Base-by-base conservation (phyloP, 2,329 filamentous ascomycete genomes). In the Phialophora expanda region DNA sequence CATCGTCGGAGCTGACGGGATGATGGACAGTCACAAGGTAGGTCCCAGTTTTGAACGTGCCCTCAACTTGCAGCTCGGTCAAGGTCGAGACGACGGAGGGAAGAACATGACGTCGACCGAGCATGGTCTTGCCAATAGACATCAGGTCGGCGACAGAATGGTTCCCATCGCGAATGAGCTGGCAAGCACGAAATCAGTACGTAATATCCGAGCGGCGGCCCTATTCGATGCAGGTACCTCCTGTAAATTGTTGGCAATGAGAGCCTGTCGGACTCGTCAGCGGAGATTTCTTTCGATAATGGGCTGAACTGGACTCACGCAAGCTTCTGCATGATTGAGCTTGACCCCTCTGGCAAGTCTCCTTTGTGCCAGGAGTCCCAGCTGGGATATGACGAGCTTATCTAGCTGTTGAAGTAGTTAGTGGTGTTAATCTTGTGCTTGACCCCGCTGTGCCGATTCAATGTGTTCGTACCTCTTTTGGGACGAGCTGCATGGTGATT, bases 1-100 rank as follows among this genome's bases (percentile, higher is more conserved):
- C 94, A 76, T 97, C 90, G 70, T 97, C 90, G 66, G 88, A 89
- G 70, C 88, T 87, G 78, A 98, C 90, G 28, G 94, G 94, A 75
- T 96, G 88, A 79, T 97, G 92, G 20, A 98, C 92, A 0, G 94
- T 98, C 41, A 98, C 93, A 48, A 98, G 88, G 75, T 97, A 97
- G 1, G 93, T 97, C 62, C 94, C 94, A 6, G 87, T 90, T 30
- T 88, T 89, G 75, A 98, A 98, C 1, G 93, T 98, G 66, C 94
- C 94, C 79, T 98, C 94, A 70, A 98, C 91, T 83, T 96, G 92
- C 72, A 98, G 86, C 80, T 96, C 90, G 65, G 87, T 84, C 51
- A 98, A 86, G 2, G 91, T 93, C 50, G 86, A 84, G 66, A 89
- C 86, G 26, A 97, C 94, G 11, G 90, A 88, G 24, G 94, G 93